phyloP scores from a whole-genome alignment of 1,284 basidiomycete genomes.

The Leccinum pallidistipes region DNA sequence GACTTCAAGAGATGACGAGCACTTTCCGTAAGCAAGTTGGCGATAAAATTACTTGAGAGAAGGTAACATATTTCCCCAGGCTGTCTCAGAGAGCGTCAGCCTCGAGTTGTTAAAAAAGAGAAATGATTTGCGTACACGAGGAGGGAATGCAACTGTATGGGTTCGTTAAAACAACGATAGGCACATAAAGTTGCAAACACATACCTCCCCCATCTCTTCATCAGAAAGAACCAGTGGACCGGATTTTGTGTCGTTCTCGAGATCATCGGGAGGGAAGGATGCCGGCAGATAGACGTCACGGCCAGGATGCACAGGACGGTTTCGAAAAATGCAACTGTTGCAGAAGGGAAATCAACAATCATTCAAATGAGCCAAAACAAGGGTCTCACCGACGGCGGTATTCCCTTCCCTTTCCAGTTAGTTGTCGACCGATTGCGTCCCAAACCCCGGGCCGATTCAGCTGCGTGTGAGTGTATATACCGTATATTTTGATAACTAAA shows the following conservation, averaged over 20 bases:
- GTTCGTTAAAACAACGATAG: conserved; percentile 6
- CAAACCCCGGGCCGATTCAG: conserved; percentile 50
- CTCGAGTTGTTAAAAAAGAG: not conserved
- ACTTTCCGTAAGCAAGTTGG: not conserved
- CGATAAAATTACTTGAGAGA: conserved; percentile 47
- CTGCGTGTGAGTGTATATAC: conserved; percentile 62
- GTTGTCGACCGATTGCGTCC: conserved; percentile 49
- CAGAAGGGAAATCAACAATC: not conserved
- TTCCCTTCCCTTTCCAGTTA: conserved; percentile 52
- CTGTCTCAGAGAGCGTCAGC: conserved; percentile 34
- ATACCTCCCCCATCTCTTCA: conserved; percentile 24
- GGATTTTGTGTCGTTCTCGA: not conserved
- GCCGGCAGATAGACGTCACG: conserved; percentile 48
- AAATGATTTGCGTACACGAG: conserved; percentile 48
- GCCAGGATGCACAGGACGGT: conserved; percentile 35
- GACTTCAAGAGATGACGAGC: conserved; percentile 37
- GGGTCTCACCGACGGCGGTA: conserved; percentile 46
- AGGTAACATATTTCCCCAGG: conserved; percentile 62
- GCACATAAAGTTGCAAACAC: conserved; percentile 3
- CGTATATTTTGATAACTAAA: conserved; percentile 59
- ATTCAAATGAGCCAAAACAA: not conserved
- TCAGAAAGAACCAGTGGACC: conserved; percentile 17
- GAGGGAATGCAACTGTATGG: conserved; percentile 49
- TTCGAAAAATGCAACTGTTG: conserved; percentile 46
- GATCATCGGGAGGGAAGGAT: conserved; percentile 39